Base-by-base conservation (phyloP, 331 rosid genomes). In the Quercus phellos region DNA sequence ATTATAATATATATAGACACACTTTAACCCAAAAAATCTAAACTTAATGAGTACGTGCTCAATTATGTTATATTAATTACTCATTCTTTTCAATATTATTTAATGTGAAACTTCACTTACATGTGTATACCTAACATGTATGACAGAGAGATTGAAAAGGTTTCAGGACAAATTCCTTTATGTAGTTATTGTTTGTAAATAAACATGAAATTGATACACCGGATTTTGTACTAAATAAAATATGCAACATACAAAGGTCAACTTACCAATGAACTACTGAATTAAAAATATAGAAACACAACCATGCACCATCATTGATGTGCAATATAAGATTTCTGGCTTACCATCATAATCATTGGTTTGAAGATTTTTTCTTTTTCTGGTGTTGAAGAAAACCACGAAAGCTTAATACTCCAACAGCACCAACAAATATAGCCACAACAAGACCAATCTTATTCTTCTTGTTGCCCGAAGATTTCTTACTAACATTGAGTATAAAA, bases 401-500 rank as follows among this genome's bases (percentile, higher is more conserved):
- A 83, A 88, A 22, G 82, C 74, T 4, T 32, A 88, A 63, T 64
- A 77, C 77, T 66, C 86, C 43, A 38, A 38, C 90, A 78, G 72
- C 84, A 75, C 97, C 97, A 75, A 80, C 78, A 77, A 73, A 78
- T 35, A 88, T 34, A 51, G 95, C 97, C 16, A 79, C 82, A 38
- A 90, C 84, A 16, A 91, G 75, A 61, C 90, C 90, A 0, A 89
- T 80, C 55, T 58, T 86, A 66, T 74, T 90, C 73, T 74, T 84
- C 68, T 82, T 56, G 59, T 42, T 81, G 50, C 72, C 68, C 58
- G 90, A 89, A 79, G 87, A 85, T 5, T 27, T 6, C 61, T 93
- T 93, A 82, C 86, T 58, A 51, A 88, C 93, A 21, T 76, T 59
- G 29, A 88, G 98, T 54, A 0, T 43, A 70, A 93, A 93, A 72